Evolutionary conservation across 768 basidiomycete species (phyloP).

Genomic region (Russula abietina): DNA sequence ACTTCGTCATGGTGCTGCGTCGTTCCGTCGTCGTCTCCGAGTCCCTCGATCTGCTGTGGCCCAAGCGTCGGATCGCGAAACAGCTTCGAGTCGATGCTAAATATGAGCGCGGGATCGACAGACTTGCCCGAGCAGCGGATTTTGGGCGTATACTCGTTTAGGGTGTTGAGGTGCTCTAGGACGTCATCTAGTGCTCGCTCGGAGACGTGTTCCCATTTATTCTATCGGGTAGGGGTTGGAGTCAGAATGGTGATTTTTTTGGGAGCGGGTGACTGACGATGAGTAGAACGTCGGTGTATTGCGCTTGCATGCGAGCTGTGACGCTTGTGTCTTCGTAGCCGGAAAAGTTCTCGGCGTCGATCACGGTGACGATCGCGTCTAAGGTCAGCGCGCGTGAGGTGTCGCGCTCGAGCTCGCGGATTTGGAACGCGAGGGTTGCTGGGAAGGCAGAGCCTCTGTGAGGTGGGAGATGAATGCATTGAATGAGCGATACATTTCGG

Average conservation of each 20-base stretch:
- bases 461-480: neutral
- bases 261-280: slow-evolving; percentile 46
- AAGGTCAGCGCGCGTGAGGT: slow-evolving; percentile 70
- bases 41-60: neutral
- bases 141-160: slow-evolving; percentile 89
- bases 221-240: slow-evolving; percentile 39
- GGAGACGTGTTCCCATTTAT: slow-evolving; percentile 85
- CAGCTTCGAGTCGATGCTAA: slow-evolving; percentile 84
- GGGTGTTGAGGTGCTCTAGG: slow-evolving; percentile 78
- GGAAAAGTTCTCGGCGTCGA: slow-evolving; percentile 86
- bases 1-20: slow-evolving; percentile 72
- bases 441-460: slow-evolving; percentile 89
- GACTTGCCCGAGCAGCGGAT: slow-evolving; percentile 60
- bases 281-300: slow-evolving; percentile 87
- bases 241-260: neutral
- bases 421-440: slow-evolving; percentile 91
- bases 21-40: neutral
- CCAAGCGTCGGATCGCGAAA: slow-evolving; percentile 37
- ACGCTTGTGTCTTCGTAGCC: slow-evolving; percentile 92
- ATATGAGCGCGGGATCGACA: slow-evolving; percentile 73
- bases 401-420: slow-evolving; percentile 81
- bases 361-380: slow-evolving; percentile 86
- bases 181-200: slow-evolving; percentile 77
- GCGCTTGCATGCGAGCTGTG: slow-evolving; percentile 92
- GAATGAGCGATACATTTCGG: neutral